These are phyloP conservation scores for Sporothrix phasma DNA, from an alignment of 2,329 filamentous ascomycete species.

Conservation along the genomic window DNA sequence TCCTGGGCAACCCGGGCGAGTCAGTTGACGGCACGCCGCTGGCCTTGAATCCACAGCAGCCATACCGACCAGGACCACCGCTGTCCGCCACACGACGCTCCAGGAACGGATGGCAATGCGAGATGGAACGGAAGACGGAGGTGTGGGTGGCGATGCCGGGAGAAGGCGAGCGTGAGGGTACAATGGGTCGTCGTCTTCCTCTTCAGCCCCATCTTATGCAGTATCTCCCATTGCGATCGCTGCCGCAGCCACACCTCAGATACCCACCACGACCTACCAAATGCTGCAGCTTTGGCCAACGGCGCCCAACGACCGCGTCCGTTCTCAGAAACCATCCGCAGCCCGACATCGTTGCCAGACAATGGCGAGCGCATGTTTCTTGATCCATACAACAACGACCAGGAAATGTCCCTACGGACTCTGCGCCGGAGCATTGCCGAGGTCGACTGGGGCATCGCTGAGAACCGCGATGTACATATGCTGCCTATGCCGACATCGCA, in stretches of 20 bases:
- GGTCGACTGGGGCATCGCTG: slow-evolving; percentile 32
- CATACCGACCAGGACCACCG: not conserved
- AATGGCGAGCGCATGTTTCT: slow-evolving; percentile 59
- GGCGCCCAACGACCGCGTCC: not conserved
- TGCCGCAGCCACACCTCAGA: not conserved
- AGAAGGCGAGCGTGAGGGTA: not conserved
- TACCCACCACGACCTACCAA: not conserved
- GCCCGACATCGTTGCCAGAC: slow-evolving; percentile 1
- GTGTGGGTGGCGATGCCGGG: not conserved
- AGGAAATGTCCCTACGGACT: slow-evolving; percentile 52
- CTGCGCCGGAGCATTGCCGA: slow-evolving; percentile 50
- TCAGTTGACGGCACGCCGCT: slow-evolving; percentile 46
- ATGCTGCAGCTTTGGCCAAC: not conserved
- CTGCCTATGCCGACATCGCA: slow-evolving; percentile 53
- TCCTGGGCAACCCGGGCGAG: slow-evolving; percentile 50
- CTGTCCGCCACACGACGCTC: not conserved
- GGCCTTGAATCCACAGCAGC: slow-evolving; percentile 28
- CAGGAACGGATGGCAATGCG: not conserved
- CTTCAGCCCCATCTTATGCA: not conserved
- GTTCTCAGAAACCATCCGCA: not conserved
- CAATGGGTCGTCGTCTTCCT: not conserved
- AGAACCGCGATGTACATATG: slow-evolving; percentile 42
- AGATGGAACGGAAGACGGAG: not conserved
- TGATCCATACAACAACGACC: slow-evolving; percentile 64
- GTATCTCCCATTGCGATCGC: not conserved